phyloP scores from a whole-genome alignment of 179 eudicot species.

The Amaranthus tricolor region DNA sequence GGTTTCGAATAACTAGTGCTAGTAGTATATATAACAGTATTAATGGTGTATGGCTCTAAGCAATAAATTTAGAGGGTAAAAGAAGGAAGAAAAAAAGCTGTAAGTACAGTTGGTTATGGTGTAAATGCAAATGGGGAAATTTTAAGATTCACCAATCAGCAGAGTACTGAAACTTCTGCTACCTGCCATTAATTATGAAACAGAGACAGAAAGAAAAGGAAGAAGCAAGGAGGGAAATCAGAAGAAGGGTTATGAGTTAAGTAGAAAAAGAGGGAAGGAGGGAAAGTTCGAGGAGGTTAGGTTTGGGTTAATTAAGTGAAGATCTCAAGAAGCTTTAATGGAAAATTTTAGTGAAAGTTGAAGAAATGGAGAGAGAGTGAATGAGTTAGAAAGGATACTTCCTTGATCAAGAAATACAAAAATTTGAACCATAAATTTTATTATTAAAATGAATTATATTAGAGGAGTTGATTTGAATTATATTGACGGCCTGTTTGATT shows the following conservation, averaged over 20 bases:
- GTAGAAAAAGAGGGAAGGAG: slow-evolving; percentile 9
- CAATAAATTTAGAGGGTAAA: background rate
- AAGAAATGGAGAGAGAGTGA: background rate
- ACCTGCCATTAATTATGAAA: too few relatives aligned
- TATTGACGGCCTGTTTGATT: too few relatives aligned
- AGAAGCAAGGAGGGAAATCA: background rate
- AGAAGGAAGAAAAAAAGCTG: background rate
- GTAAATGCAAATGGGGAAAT: too few relatives aligned
- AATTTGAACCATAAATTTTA: slow-evolving; percentile 53
- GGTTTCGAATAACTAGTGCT: too few relatives aligned
- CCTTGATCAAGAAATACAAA: slow-evolving; percentile 13
- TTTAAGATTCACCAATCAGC: too few relatives aligned
- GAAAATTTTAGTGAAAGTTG: background rate
- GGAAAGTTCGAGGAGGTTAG: slow-evolving; percentile 37
- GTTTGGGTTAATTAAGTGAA: slow-evolving; percentile 36
- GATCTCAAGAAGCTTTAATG: slow-evolving; percentile 52
- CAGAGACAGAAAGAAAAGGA: background rate
- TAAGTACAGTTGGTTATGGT: background rate
- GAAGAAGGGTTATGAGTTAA: background rate
- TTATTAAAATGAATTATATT: slow-evolving; percentile 24
- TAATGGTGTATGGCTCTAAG: too few relatives aligned
- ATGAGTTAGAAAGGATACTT: slow-evolving; percentile 37
- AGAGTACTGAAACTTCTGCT: background rate
- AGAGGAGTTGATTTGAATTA: slow-evolving; percentile 33
- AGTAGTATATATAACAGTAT: too few relatives aligned